Base-by-base conservation (phyloP, 805 yeast species). In the Wickerhamiella galacta region DNA sequence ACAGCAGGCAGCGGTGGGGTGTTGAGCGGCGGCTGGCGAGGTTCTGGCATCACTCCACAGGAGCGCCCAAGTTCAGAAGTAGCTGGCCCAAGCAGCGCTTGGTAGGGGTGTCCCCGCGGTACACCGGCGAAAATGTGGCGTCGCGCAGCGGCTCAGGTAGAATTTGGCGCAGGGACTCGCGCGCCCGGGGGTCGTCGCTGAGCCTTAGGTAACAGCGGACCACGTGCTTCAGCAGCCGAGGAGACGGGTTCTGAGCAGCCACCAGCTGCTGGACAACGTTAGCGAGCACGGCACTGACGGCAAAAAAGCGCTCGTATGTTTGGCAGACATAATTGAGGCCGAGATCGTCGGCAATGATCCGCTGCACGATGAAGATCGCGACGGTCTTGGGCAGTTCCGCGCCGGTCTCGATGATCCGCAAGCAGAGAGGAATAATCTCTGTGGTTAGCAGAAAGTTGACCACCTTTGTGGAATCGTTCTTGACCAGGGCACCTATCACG, bases 401-500 rank as follows among this genome's bases (percentile, higher is more conserved):
- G 6, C 94, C 82, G 1, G 85, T 72, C 52, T 87, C 96, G 93
- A 87, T 87, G 40, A 90, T 87, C 46, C 90, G 75, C 38, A 87
- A 61, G 52, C 98, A 90, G 35, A 90, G 59, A 4, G 98, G 98
- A 21, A 90, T 92, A 45, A 90, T 87, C 53, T 87, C 98, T 0
- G 98, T 90, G n/a, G 94, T 75, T 28, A 87, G 63, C 47, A 87
- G 59, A 49, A 90, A 87, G 40, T 79, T 79, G 40, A 90, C 85
- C 28, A 87, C 96, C 45, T 87, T 94, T 11, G 93, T 82, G 3
- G 94, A 79, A 49, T 87, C 98, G 53, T 85, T 87, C 47, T 90
- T 87, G 17, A 90, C 96, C 35, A 87, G 61, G 0, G 98, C 96
- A 15, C 98, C 98, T 51, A 87, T 80, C 5, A 87, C 98, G 25